These are phyloP conservation scores for Alternaria sp. DNA, from an alignment of 2,329 filamentous ascomycete species.

Conservation along the genomic window DNA sequence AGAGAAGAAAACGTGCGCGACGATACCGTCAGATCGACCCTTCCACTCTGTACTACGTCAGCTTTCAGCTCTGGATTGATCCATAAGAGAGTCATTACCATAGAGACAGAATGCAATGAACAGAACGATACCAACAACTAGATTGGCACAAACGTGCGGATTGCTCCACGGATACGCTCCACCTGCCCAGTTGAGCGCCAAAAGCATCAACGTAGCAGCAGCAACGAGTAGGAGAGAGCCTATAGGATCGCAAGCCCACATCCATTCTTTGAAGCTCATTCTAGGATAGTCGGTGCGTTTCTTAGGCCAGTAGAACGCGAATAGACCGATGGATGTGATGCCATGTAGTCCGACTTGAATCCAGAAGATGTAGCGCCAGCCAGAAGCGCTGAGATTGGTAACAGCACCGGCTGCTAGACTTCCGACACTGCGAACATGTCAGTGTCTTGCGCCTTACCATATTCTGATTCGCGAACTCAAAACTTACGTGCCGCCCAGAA, in stretches of 20 bases:
- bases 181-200: constrained; percentile 44
- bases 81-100: constrained; percentile 17
- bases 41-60: constrained; percentile 59
- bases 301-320: constrained; percentile 50
- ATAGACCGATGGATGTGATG: constrained; percentile 57
- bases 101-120: constrained; percentile 41
- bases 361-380: constrained; percentile 68
- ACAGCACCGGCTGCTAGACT: constrained; percentile 61
- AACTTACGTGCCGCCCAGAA: constrained; percentile 62
- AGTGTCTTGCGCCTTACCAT: background rate
- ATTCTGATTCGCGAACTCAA: accelerated
- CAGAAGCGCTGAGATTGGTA: constrained; percentile 56
- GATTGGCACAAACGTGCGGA: constrained; percentile 35
- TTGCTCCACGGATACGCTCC: constrained; percentile 36
- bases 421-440: constrained; percentile 52
- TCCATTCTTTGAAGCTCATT: constrained; percentile 36
- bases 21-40: constrained; percentile 61
- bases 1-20: constrained; percentile 65
- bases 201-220: constrained; percentile 37
- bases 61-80: too few relatives aligned
- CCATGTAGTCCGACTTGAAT: constrained; percentile 65
- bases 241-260: constrained; percentile 44
- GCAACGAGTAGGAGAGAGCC: constrained; percentile 37
- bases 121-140: constrained; percentile 33
- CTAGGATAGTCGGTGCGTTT: constrained; percentile 37